phyloP scores from a whole-genome alignment of 2,329 filamentous ascomycete species.

The Zasmidium angulare region DNA sequence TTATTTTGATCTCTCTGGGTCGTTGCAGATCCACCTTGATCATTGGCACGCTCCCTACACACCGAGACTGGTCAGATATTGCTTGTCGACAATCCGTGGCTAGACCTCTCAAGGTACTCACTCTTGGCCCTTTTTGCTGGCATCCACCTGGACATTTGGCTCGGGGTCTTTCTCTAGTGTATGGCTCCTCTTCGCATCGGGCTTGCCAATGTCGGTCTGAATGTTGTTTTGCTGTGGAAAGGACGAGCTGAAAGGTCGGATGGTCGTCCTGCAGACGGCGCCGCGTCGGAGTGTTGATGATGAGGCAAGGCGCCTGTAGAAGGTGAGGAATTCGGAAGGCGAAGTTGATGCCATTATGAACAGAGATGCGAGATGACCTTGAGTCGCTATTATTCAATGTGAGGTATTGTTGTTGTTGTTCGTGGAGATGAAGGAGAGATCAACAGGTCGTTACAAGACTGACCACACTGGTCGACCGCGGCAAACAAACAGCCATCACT shows the following conservation, averaged over 20 bases:
- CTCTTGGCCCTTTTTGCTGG: conserved; percentile 18
- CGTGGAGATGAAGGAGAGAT: too few relatives aligned
- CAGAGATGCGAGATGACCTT: too few relatives aligned
- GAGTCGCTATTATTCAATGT: neutral
- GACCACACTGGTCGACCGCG: neutral
- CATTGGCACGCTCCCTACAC: conserved; percentile 31
- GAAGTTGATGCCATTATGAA: conserved; percentile 38
- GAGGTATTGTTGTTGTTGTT: neutral
- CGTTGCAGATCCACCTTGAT: conserved; percentile 43
- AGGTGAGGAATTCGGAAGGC: conserved; percentile 41
- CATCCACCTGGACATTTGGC: conserved; percentile 25
- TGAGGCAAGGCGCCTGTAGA: conserved; percentile 31
- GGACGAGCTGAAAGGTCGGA: conserved; percentile 15
- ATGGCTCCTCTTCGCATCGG: conserved; percentile 22
- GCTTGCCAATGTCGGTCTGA: conserved; percentile 21
- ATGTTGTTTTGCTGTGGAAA: conserved; percentile 11
- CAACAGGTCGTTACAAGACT: too few relatives aligned
- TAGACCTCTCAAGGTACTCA: conserved; percentile 12
- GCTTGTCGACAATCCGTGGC: too few relatives aligned
- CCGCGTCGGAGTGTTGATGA: conserved; percentile 2
- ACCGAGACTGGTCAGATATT: neutral
- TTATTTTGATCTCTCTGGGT: conserved; percentile 39
- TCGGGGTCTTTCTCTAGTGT: conserved; percentile 27
- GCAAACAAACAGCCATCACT: neutral
- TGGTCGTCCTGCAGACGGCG: conserved; percentile 1